Conservation (phyloP, 1,284 basidiomycete species). For the Dichomitus squalens region DNA sequence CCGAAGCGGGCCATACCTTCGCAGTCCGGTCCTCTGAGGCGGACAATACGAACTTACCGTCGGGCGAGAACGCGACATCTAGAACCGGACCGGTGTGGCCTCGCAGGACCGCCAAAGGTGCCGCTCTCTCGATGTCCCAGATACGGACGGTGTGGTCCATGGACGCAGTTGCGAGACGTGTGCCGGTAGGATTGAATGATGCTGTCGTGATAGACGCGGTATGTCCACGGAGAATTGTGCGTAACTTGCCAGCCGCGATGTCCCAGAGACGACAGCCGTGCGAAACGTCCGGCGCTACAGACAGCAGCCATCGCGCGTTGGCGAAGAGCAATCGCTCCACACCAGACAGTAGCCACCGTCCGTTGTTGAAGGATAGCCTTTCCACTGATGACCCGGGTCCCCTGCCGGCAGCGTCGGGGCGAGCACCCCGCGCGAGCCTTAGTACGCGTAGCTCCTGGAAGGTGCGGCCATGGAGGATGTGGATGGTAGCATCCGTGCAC, state of each 20-base stretch:
- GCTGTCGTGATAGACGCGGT: not conserved
- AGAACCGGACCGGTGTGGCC: constrained; percentile 32
- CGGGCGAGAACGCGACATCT: constrained; percentile 38
- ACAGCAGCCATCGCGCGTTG: no score
- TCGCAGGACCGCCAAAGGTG: constrained; percentile 15
- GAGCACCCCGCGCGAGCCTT: not conserved
- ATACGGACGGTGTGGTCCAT: no score
- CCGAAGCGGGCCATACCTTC: constrained; percentile 15
- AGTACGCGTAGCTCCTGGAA: not conserved
- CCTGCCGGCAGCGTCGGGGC: not conserved
- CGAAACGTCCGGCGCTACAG: not conserved
- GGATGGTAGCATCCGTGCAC: not conserved
- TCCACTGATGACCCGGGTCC: not conserved
- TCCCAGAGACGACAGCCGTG: not conserved
- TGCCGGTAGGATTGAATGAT: not conserved
- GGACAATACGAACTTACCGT: constrained; percentile 26
- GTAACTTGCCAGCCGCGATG: not conserved
- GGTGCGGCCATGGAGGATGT: not conserved
- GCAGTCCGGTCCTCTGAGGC: constrained; percentile 15
- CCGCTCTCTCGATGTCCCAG: constrained; percentile 21
- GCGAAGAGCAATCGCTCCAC: no score
- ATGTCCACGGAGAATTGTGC: not conserved
- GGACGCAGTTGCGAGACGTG: constrained; percentile 26
- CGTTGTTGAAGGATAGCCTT: not conserved
- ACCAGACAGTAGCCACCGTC: not conserved